Conservation (phyloP, 2,329 filamentous ascomycete species). For the Amauroascus niger region DNA sequence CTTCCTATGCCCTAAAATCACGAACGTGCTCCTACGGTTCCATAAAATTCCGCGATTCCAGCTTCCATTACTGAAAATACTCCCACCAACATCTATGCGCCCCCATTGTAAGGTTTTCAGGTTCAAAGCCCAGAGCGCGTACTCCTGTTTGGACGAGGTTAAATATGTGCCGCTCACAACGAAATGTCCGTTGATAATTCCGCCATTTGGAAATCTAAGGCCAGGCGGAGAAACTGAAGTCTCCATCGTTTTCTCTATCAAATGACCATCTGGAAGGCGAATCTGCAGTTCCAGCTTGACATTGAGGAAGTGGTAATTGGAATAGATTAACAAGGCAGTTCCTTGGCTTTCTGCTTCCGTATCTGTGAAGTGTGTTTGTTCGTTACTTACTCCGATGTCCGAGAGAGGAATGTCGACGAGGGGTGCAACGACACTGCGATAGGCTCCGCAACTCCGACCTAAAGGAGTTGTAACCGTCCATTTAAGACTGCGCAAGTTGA, state of each 20-base stretch:
- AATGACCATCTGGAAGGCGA: slow-evolving; percentile 67
- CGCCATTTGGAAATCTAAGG: slow-evolving; percentile 88
- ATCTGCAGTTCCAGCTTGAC: slow-evolving; percentile 94
- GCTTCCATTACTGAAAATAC: slow-evolving; percentile 90
- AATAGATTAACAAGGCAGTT: slow-evolving; percentile 85
- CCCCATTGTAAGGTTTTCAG: slow-evolving; percentile 83
- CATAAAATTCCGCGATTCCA: slow-evolving; percentile 95
- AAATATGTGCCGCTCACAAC: slow-evolving; percentile 96
- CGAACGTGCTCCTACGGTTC: slow-evolving; percentile 88
- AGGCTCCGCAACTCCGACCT: slow-evolving; percentile 89
- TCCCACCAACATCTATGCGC: slow-evolving; percentile 87
- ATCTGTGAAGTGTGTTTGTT: slow-evolving; percentile 30
- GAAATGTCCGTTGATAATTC: slow-evolving; percentile 90
- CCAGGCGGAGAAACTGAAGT: slow-evolving; percentile 79
- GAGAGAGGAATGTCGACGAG: slow-evolving; percentile 44
- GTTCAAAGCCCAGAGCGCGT: slow-evolving; percentile 91
- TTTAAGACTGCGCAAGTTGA: slow-evolving; percentile 87
- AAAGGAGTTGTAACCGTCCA: slow-evolving; percentile 86
- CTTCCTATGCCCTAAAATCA: slow-evolving; percentile 88
- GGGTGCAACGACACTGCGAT: slow-evolving; percentile 87
- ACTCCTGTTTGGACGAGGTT: slow-evolving; percentile 96
- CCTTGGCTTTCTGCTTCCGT: slow-evolving; percentile 33
- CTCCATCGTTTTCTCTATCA: slow-evolving; percentile 78
- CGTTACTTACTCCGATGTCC: slow-evolving; percentile 36
- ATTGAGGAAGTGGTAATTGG: slow-evolving; percentile 97